These are phyloP conservation scores for Phytophthora ramorum DNA, from an alignment of 352 stramenopile species.

Conservation along the genomic window DNA sequence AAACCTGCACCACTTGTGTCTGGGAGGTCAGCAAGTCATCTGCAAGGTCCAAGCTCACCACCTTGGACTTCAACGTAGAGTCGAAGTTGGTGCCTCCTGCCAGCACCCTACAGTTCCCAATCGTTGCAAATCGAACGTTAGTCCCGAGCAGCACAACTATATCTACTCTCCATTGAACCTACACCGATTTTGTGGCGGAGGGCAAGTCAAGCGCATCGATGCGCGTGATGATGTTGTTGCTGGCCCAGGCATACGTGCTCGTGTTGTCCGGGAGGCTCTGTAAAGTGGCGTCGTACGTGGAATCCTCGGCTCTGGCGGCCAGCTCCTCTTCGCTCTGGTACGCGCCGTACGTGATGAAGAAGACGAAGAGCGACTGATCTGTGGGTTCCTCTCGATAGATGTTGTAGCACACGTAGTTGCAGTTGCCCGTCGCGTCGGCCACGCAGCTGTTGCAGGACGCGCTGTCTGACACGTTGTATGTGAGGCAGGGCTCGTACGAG, in stretches of 20 bases:
- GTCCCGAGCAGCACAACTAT: neutral
- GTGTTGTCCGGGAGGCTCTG: conserved; percentile 27
- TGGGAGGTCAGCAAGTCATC: conserved; percentile 26
- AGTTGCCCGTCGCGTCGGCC: conserved; percentile 9
- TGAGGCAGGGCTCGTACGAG: conserved; percentile 24
- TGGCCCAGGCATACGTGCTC: conserved; percentile 29
- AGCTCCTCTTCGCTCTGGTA: conserved; percentile 37
- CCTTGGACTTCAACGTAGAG: conserved; percentile 30
- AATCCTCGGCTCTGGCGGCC: conserved; percentile 20
- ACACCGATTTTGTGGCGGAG: conserved; percentile 18
- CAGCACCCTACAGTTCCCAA: conserved; percentile 13
- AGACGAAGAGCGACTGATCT: conserved; percentile 21
- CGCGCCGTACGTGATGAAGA: conserved; percentile 33
- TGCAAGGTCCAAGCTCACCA: conserved; percentile 27
- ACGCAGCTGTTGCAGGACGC: conserved; percentile 23
- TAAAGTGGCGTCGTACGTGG: conserved; percentile 14
- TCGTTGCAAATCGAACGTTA: neutral
- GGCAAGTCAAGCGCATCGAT: conserved; percentile 28
- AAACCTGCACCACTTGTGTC: conserved; percentile 24
- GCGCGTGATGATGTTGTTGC: conserved; percentile 28
- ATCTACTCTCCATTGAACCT: conserved; percentile 1
- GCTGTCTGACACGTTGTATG: conserved; percentile 31
- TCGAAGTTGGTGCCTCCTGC: conserved; percentile 23
- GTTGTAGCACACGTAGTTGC: conserved; percentile 31
- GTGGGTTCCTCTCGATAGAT: conserved; percentile 14